A percentile compares a stretch with the other conserved stretches of the same genome.
These are phyloP conservation scores for Biscogniauxia sp. DNA, from an alignment of 2,329 filamentous ascomycete species.

Conservation along the genomic window DNA sequence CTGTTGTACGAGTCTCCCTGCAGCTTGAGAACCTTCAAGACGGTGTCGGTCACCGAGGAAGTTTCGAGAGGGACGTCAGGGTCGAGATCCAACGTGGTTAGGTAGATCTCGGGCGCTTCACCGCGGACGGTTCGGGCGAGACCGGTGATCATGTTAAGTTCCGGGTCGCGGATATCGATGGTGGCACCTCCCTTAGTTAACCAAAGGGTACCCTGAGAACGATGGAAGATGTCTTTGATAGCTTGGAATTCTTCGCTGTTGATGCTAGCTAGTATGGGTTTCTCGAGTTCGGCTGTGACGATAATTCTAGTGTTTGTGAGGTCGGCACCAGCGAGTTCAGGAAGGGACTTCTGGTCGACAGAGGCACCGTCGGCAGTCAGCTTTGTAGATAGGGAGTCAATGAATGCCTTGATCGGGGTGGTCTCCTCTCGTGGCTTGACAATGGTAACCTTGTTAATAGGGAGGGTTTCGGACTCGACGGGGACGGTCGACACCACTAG, in stretches of 20 bases:
- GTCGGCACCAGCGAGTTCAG: slow-evolving; percentile 18
- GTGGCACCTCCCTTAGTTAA: slow-evolving; percentile 26
- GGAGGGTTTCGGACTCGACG: slow-evolving; percentile 14
- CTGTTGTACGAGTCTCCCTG: slow-evolving; percentile 24
- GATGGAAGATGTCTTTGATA: slow-evolving; percentile 26
- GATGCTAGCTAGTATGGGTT: slow-evolving; percentile 24
- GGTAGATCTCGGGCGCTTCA: slow-evolving; percentile 41
- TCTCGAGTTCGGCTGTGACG: slow-evolving; percentile 28
- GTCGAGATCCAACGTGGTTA: slow-evolving; percentile 46
- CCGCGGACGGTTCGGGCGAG: slow-evolving; percentile 46
- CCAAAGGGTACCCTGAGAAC: slow-evolving; percentile 27
- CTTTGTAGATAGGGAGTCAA: slow-evolving; percentile 20
- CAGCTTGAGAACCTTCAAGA: slow-evolving; percentile 29
- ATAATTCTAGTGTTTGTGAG: slow-evolving; percentile 26
- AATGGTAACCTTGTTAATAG: slow-evolving; percentile 25
- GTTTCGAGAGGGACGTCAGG: slow-evolving; percentile 32
- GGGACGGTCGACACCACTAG: slow-evolving; percentile 27
- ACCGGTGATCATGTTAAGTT: slow-evolving; percentile 44
- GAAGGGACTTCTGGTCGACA: slow-evolving; percentile 22
- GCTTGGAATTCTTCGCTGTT: slow-evolving; percentile 21
- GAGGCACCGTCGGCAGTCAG: slow-evolving; percentile 18
- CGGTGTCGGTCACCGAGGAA: slow-evolving; percentile 31
- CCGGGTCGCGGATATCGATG: slow-evolving; percentile 23
- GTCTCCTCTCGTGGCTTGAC: slow-evolving; percentile 21
- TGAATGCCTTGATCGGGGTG: slow-evolving; percentile 17